Base-by-base conservation (phyloP, 306 rosid species). In the Albizia julibrissin region DNA sequence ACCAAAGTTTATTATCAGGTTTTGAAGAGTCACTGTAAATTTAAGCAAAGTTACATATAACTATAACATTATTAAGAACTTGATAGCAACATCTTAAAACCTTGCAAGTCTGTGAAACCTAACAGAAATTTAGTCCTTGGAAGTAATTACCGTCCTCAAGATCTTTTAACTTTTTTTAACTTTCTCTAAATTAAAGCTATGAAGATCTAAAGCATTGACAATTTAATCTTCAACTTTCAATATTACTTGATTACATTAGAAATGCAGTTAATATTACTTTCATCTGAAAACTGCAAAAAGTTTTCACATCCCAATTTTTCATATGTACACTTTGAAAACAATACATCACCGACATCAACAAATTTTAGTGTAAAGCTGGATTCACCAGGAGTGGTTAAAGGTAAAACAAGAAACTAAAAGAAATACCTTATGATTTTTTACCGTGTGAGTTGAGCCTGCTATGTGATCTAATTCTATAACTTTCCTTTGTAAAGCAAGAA, bases 261-360 rank as follows among this genome's bases (percentile, higher is more conserved):
- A 18, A 67, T 67, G 26, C 69, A 64, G 44, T 67, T 18, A 33
- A 67, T 67, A 19, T 67, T 12, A 14, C 52, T 14, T 74, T 71
- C 72, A 3, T 34, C 75, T 65, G 54, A 72, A 70, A 74, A 43
- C 18, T 8, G 78, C 24, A 56, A 70, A 27, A 74, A 10, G 34
- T 75, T 72, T 19, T 29, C 80, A 43, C 77, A 34, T 76, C 47
- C 59, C 21, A 29, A 15, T 14, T 64, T 64, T 15, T 10, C 80
- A 78, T n/a, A 67, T 58, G 68, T 49, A 34, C 39, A 43, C 0
- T 42, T 78, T 56, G 15, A 66, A 76, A 42, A 47, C 27, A 18
- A 83, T 86, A 68, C 79, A 42, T 46, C 33, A 33, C 65, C 52
- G 68, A 4, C 62, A 83, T 4, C 47, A 79, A 39, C 46, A 76